These are phyloP conservation scores for Chaetoceros muelleri DNA, from an alignment of 108 stramenopile species.

Conservation along the genomic window DNA sequence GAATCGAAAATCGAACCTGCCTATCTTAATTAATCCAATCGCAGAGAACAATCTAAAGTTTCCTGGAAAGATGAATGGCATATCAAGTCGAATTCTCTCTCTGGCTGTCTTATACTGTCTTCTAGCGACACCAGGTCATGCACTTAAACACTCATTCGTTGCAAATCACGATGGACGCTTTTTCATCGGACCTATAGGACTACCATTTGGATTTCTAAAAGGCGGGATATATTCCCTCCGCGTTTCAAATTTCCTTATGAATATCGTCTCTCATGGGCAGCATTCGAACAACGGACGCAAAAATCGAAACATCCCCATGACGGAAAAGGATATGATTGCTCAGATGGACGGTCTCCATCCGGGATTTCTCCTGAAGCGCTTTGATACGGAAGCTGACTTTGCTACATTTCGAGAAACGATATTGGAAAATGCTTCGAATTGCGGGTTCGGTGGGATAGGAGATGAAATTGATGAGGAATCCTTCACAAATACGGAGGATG, in stretches of 20 bases:
- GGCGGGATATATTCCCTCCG: conserved; percentile 31
- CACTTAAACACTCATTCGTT: conserved; percentile 45
- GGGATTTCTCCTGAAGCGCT: conserved; percentile 62
- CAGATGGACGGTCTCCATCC: conserved; percentile 31
- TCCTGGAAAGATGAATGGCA: too few species aligned
- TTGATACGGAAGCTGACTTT: conserved; percentile 59
- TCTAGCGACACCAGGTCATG: background rate
- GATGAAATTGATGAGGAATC: conserved; percentile 15
- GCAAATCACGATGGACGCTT: conserved; percentile 36
- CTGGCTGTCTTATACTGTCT: too few species aligned
- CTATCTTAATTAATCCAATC: too few species aligned
- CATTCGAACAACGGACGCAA: conserved; percentile 1
- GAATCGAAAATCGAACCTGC: too few species aligned
- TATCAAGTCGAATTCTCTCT: too few species aligned
- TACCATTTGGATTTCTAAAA: conserved; percentile 82
- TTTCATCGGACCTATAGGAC: conserved; percentile 68
- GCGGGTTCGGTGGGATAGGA: conserved; percentile 18
- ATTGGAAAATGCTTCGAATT: conserved; percentile 31
- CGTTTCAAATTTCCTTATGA: background rate
- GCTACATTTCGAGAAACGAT: conserved; percentile 36
- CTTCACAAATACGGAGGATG: conserved; percentile 32
- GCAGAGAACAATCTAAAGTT: too few species aligned
- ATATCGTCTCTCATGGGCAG: background rate
- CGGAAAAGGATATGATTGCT: conserved; percentile 4
- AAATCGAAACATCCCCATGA: conserved; percentile 6